Evolutionary conservation across 176 grass and related monocot genomes (phyloP).

Genomic region (Puya raimondii): DNA sequence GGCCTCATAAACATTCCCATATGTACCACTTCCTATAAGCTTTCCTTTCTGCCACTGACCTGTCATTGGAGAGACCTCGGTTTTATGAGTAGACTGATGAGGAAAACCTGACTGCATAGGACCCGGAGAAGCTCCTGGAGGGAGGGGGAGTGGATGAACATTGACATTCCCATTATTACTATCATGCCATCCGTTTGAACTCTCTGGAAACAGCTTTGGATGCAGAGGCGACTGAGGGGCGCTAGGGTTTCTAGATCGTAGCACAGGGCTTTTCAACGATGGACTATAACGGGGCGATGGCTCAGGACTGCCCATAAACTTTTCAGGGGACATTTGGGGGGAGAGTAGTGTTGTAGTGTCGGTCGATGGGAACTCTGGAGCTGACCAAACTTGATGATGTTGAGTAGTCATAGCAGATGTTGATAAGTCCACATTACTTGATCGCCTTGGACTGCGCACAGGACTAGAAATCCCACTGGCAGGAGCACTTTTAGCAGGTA

Average conservation of each 20-base stretch:
- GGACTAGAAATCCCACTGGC: slow-evolving; percentile 69
- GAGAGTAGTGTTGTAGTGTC: slow-evolving; percentile 37
- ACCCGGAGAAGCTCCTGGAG: slow-evolving; percentile 37
- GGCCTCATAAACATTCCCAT: slow-evolving; percentile 92
- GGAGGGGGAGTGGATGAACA: slow-evolving; percentile 72
- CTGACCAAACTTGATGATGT: slow-evolving; percentile 35
- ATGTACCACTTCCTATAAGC: slow-evolving; percentile 88
- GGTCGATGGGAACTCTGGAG: slow-evolving; percentile 33
- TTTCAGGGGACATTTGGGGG: slow-evolving; percentile 47
- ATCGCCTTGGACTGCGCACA: slow-evolving; percentile 56
- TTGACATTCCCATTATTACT: slow-evolving; percentile 29
- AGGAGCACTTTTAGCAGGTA: slow-evolving; percentile 81
- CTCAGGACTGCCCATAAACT: slow-evolving; percentile 41
- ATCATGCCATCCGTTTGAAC: slow-evolving; percentile 22
- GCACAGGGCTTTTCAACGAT: slow-evolving; percentile 34
- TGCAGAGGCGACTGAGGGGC: slow-evolving; percentile 78
- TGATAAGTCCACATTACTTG: slow-evolving; percentile 44
- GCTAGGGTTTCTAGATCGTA: slow-evolving; percentile 49
- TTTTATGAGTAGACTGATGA: slow-evolving; percentile 38
- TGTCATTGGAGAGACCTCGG: slow-evolving; percentile 39
- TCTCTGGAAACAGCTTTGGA: slow-evolving; percentile 42
- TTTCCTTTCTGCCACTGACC: slow-evolving; percentile 85
- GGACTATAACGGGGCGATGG: slow-evolving; percentile 32
- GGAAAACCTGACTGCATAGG: slow-evolving; percentile 34
- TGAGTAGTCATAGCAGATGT: slow-evolving; percentile 22